Conservation (phyloP, 345 rosid genomes). For the Eucalyptus regnans region DNA sequence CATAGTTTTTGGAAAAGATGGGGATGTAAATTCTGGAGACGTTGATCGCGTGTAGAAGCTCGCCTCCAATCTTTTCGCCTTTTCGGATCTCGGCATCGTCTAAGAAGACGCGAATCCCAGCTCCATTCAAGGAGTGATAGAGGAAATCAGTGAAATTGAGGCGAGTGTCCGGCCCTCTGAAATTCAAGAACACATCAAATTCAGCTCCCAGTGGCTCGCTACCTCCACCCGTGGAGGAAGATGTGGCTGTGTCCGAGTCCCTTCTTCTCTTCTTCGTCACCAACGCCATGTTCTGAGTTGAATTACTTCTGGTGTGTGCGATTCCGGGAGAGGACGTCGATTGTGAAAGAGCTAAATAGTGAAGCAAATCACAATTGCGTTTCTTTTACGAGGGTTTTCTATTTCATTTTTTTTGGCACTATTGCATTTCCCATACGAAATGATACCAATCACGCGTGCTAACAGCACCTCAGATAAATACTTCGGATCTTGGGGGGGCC, state of each 20-base stretch:
- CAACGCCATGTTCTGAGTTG: background rate
- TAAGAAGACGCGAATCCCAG: background rate
- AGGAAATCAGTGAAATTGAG: background rate
- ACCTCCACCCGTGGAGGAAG: background rate
- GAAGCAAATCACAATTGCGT: background rate
- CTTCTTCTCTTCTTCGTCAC: background rate
- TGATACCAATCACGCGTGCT: background rate
- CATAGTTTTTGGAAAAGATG: background rate
- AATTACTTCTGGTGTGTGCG: background rate
- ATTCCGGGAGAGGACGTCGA: background rate
- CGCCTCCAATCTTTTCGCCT: background rate
- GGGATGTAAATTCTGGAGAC: background rate
- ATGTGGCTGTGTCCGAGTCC: background rate
- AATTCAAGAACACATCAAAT: background rate
- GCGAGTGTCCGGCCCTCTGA: background rate
- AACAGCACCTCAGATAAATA: fast-evolving
- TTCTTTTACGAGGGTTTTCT: background rate
- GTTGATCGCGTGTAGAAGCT: background rate
- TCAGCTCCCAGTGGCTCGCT: background rate
- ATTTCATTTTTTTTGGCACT: background rate
- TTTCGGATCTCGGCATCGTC: background rate
- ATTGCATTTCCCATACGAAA: background rate
- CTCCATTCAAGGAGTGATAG: background rate
- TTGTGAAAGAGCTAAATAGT: background rate
- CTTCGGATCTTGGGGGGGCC: background rate